Conservation (phyloP, 1,284 basidiomycete species). For the Heliocybe sulcata region DNA sequence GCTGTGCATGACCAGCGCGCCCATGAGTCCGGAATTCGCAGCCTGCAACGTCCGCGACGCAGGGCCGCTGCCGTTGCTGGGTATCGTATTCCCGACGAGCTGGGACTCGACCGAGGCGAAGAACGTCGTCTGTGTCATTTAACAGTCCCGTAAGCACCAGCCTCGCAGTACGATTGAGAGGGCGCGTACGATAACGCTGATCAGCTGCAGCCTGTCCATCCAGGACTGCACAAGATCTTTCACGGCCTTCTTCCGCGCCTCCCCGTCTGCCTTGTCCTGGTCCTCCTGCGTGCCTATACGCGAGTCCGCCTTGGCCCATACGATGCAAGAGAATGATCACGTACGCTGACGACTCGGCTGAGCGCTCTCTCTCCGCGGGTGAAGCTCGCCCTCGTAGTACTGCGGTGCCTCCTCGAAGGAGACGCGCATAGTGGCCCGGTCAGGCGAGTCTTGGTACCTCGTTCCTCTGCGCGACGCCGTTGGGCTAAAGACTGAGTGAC, state of each 20-base stretch:
- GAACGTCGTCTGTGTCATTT: conserved; percentile 46
- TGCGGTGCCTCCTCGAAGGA: not conserved
- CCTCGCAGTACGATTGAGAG: not conserved
- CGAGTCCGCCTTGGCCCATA: not conserved
- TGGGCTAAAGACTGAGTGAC: too few relatives aligned
- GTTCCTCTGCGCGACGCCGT: too few relatives aligned
- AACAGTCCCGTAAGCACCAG: not conserved
- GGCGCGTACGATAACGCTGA: conserved; percentile 45
- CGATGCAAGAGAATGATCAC: not conserved
- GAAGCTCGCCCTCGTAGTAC: not conserved
- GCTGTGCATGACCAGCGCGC: conserved; percentile 45
- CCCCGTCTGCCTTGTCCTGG: conserved; percentile 38
- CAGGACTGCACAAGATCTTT: conserved; percentile 46
- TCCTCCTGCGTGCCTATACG: conserved; percentile 37
- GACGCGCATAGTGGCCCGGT: not conserved
- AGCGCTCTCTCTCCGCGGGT: not conserved
- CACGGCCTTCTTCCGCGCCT: conserved; percentile 34
- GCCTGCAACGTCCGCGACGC: conserved; percentile 20
- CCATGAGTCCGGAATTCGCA: conserved; percentile 39
- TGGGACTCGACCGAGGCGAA: conserved; percentile 53
- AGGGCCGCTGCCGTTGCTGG: conserved; percentile 10
- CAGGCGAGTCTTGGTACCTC: too few relatives aligned
- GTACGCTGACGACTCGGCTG: not conserved
- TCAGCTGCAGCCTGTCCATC: conserved; percentile 53
- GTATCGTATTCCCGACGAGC: conserved; percentile 36